These are phyloP conservation scores for Trypanosomatidae sp. DNA, from an alignment of 208 protist species.

Conservation along the genomic window DNA sequence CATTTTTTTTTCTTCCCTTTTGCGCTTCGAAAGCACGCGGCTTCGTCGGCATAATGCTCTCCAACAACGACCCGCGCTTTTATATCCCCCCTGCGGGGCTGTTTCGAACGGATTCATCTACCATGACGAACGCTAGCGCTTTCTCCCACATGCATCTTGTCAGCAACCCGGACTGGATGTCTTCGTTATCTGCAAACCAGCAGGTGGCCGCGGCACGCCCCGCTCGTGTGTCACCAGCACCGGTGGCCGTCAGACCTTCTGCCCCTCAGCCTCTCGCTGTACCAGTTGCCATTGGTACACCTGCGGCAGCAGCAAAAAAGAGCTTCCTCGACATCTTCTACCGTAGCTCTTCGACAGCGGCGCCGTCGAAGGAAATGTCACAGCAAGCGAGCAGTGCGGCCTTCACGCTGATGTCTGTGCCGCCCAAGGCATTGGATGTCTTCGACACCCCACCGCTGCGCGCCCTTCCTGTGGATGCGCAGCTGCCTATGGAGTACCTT, in stretches of 20 bases:
- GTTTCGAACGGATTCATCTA: not conserved
- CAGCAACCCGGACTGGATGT: constrained; percentile 64
- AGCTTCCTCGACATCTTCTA: constrained; percentile 47
- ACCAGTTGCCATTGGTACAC: constrained; percentile 28
- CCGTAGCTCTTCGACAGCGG: constrained; percentile 8
- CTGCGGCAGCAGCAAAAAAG: constrained; percentile 15
- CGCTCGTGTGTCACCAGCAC: constrained; percentile 17
- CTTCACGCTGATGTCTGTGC: not conserved
- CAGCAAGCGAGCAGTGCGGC: not conserved
- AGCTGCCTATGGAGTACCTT: constrained; percentile 32
- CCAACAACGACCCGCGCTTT: constrained; percentile 16
- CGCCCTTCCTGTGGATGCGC: constrained; percentile 36
- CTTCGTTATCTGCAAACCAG: constrained; percentile 33
- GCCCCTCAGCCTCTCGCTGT: constrained; percentile 6
- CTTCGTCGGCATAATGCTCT: constrained; percentile 5
- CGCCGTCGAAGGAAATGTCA: not conserved
- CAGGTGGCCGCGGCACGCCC: constrained; percentile 16
- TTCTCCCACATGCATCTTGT: constrained; percentile 48
- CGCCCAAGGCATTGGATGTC: constrained; percentile 13
- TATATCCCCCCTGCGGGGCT: constrained; percentile 12
- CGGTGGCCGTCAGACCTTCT: constrained; percentile 11
- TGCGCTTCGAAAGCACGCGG: not conserved
- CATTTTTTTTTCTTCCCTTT: not conserved
- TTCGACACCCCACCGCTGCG: constrained; percentile 26
- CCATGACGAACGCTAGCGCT: constrained; percentile 12